These are phyloP conservation scores for Helichrysum umbraculigerum DNA, from an alignment of 129 eudicot genomes.

Conservation along the genomic window DNA sequence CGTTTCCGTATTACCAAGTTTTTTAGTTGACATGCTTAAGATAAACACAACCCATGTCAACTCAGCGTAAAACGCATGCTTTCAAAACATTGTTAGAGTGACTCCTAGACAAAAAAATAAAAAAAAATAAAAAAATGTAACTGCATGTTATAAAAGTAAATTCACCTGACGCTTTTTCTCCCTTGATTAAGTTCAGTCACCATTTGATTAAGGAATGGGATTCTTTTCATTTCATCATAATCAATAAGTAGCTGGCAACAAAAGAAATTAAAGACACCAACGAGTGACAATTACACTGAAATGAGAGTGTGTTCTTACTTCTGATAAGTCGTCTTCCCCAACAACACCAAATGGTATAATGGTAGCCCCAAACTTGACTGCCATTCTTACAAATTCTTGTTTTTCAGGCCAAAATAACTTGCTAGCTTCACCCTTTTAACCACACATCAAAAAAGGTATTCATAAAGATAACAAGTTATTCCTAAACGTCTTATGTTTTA, in stretches of 20 bases:
- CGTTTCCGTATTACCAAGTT: too few relatives aligned
- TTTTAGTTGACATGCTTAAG: too few relatives aligned
- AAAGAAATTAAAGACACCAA: constrained; percentile 5
- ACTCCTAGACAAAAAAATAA: neutral
- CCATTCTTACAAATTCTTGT: constrained; percentile 44
- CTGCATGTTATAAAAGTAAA: neutral
- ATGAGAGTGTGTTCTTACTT: constrained; percentile 21
- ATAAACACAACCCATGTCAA: neutral
- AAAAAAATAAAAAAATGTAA: neutral
- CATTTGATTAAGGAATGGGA: constrained; percentile 28
- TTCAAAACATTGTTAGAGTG: neutral
- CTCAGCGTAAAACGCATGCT: neutral
- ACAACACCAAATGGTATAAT: constrained; percentile 37
- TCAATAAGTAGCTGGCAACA: constrained; percentile 29
- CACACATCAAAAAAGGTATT: neutral
- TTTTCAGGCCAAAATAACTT: constrained; percentile 43
- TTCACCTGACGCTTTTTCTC: constrained; percentile 31
- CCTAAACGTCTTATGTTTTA: neutral
- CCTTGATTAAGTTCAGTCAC: constrained; percentile 23
- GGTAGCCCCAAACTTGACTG: constrained; percentile 38
- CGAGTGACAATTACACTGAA: constrained; percentile 2
- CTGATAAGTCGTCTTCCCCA: constrained; percentile 41
- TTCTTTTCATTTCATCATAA: constrained; percentile 36
- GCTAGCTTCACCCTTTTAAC: constrained; percentile 28
- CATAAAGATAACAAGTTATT: neutral